These are phyloP conservation scores for Citrus glauca DNA, from an alignment of 345 rosid species.

Conservation along the genomic window DNA sequence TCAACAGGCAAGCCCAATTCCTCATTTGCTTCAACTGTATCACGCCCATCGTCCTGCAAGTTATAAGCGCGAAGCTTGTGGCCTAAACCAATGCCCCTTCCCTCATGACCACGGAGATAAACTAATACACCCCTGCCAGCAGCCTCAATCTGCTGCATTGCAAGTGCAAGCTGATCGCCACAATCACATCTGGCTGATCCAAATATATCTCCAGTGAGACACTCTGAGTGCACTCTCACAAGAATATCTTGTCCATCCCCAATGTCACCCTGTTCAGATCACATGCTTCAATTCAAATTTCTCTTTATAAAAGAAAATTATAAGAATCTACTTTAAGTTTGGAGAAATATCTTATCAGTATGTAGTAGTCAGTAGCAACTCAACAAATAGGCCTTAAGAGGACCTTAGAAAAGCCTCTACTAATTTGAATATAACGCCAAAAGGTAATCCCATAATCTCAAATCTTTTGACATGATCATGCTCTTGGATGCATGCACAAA, in stretches of 20 bases:
- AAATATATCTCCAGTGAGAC: slow-evolving; percentile 93
- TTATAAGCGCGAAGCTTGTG: slow-evolving; percentile 79
- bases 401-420: not conserved
- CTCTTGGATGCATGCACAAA: not conserved
- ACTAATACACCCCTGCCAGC: slow-evolving; percentile 74
- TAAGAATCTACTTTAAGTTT: not conserved
- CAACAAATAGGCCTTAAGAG: not conserved
- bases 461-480: not conserved
- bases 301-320: not conserved
- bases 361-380: not conserved
- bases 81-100: slow-evolving; percentile 80
- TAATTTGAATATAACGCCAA: not conserved
- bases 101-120: slow-evolving; percentile 92
- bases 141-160: slow-evolving; percentile 83
- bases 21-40: slow-evolving; percentile 64
- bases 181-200: slow-evolving; percentile 83
- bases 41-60: slow-evolving; percentile 61
- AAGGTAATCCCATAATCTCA: not conserved
- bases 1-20: slow-evolving; percentile 71
- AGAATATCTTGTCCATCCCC: slow-evolving; percentile 73
- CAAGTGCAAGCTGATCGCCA: slow-evolving; percentile 69
- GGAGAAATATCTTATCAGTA: not conserved
- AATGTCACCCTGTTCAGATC: slow-evolving; percentile 54
- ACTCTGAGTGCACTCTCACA: slow-evolving; percentile 90
- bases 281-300: slow-evolving; percentile 1